A percentile compares a stretch with the other conserved stretches of the same genome.
These are phyloP conservation scores for Pinus taeda DNA, from an alignment of 75 land plant genomes.

Conservation along the genomic window DNA sequence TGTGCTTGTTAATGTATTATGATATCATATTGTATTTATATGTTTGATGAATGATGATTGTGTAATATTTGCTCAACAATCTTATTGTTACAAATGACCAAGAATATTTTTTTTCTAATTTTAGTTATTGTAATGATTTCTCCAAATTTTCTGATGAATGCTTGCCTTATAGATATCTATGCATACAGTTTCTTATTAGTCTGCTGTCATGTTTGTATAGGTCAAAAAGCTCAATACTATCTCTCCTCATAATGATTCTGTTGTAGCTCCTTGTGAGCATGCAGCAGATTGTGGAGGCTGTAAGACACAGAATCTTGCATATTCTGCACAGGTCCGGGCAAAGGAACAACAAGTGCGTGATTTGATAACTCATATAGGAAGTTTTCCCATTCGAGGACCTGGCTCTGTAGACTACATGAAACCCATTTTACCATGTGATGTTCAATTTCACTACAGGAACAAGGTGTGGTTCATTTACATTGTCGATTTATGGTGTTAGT, in stretches of 20 bases:
- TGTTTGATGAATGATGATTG: neutral
- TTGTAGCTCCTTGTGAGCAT: conserved; percentile 86
- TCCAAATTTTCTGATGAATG: neutral
- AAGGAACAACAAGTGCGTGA: conserved; percentile 92
- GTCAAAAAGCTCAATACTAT: conserved; percentile 76
- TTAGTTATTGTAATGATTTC: neutral
- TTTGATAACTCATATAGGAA: conserved; percentile 69
- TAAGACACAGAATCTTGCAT: conserved; percentile 76
- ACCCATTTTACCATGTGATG: conserved; percentile 74
- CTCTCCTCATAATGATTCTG: conserved; percentile 63
- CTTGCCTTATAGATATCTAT: neutral
- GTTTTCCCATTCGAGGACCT: conserved; percentile 47
- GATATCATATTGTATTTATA: neutral
- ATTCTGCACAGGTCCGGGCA: conserved; percentile 70
- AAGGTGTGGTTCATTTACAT: conserved; percentile 49
- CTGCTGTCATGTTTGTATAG: conserved; percentile 26
- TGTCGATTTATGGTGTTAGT: neutral
- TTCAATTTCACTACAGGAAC: conserved; percentile 84
- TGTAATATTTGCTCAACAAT: neutral
- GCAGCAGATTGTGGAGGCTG: conserved; percentile 90
- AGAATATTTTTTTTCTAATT: neutral
- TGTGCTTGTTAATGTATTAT: neutral
- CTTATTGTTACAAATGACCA: neutral
- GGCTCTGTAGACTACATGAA: conserved; percentile 50
- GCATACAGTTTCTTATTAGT: neutral